A percentile compares a stretch with the other conserved stretches of the same genome.
phyloP scores from a whole-genome alignment of 2,329 filamentous ascomycete genomes.

The Purpureocillium takamizusanense region DNA sequence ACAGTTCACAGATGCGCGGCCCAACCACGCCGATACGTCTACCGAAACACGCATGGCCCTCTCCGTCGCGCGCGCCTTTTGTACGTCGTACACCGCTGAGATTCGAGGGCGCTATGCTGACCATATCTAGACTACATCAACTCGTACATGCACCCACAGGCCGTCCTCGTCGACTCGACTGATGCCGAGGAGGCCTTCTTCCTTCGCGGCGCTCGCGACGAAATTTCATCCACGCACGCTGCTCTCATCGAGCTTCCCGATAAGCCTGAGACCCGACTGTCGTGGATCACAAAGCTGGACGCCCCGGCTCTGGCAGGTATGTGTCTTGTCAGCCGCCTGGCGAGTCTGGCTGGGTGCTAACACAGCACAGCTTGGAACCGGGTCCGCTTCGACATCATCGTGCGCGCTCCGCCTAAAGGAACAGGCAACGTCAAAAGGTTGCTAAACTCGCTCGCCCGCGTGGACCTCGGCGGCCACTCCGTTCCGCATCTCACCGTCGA shows the following conservation, averaged over 20 bases:
- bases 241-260: constrained; percentile 68
- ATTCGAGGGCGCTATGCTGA: background rate
- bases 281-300: constrained; percentile 75
- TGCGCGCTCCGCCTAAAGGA: constrained; percentile 63
- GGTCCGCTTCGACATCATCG: constrained; percentile 69
- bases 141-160: constrained; percentile 68
- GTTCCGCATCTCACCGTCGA: constrained; percentile 77
- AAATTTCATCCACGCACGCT: constrained; percentile 40
- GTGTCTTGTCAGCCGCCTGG: constrained; percentile 14
- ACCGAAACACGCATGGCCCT: constrained; percentile 60
- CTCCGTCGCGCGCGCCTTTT: constrained; percentile 55
- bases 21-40: constrained; percentile 63
- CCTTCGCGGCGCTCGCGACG: constrained; percentile 45
- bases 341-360: constrained; percentile 7
- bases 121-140: constrained; percentile 50
- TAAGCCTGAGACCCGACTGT: constrained; percentile 50
- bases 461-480: constrained; percentile 64
- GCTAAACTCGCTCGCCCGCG: constrained; percentile 63
- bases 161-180: constrained; percentile 62
- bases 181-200: constrained; percentile 62
- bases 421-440: constrained; percentile 70
- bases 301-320: constrained; percentile 57
- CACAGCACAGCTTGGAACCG: constrained; percentile 60
- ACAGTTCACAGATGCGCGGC: constrained; percentile 55
- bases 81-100: constrained; percentile 23